Evolutionary conservation across 1,284 basidiomycete genomes (phyloP).

Genomic region (Cystobasidium pallidum): DNA sequence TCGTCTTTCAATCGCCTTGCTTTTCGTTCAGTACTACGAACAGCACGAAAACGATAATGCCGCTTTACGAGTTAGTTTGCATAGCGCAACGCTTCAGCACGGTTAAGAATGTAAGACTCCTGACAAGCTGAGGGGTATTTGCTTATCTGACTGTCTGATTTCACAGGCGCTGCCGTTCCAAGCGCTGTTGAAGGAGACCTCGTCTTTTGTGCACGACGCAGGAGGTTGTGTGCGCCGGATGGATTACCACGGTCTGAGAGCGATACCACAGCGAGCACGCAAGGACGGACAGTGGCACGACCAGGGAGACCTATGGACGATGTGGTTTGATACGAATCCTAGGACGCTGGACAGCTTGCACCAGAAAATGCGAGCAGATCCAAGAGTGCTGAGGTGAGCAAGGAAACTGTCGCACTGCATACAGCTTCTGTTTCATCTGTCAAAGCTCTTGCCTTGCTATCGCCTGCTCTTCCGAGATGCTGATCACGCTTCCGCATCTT

Average conservation of each 20-base stretch:
- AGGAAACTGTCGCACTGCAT: not conserved
- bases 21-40: not conserved
- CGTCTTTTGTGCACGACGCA: slow-evolving; percentile 16
- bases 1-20: too few relatives aligned
- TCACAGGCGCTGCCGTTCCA: slow-evolving; percentile 16
- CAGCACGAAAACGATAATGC: slow-evolving; percentile 45
- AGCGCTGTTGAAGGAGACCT: slow-evolving; percentile 28
- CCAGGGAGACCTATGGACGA: slow-evolving; percentile 30
- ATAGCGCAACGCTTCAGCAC: slow-evolving; percentile 48
- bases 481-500: not conserved
- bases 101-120: slow-evolving; percentile 13
- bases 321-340: slow-evolving; percentile 42
- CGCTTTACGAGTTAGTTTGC: slow-evolving; percentile 52
- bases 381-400: slow-evolving; percentile 36
- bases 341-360: slow-evolving; percentile 14
- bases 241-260: slow-evolving; percentile 23
- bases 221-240: slow-evolving; percentile 35
- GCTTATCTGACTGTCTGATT: not conserved
- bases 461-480: not conserved
- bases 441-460: not conserved
- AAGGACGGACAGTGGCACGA: slow-evolving; percentile 40
- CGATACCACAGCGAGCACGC: slow-evolving; percentile 24
- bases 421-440: too few relatives aligned
- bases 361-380: slow-evolving; percentile 27
- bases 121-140: too few relatives aligned